Evolutionary conservation across 2,329 filamentous ascomycete genomes (phyloP).

Genomic region (Juglanconis oblonga): DNA sequence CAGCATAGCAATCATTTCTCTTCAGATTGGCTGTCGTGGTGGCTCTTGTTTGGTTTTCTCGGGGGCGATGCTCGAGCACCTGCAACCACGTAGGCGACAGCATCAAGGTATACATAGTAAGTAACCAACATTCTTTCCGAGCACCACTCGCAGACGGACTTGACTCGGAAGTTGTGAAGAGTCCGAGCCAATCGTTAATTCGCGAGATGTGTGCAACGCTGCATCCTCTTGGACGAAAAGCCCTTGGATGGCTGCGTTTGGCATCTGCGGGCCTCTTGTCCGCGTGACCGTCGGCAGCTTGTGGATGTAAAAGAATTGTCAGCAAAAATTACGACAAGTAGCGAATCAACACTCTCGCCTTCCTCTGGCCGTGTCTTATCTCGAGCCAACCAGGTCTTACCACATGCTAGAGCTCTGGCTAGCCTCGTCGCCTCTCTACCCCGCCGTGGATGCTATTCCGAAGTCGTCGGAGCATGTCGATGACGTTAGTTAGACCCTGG

Average conservation of each 20-base stretch:
- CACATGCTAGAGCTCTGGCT: background rate
- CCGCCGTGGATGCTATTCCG: background rate
- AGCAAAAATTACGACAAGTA: background rate
- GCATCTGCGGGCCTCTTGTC: background rate
- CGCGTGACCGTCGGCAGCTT: slow-evolving; percentile 2
- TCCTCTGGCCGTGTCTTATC: slow-evolving; percentile 9
- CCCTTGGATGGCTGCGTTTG: background rate
- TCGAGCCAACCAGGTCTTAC: slow-evolving; percentile 15
- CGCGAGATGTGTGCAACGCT: background rate
- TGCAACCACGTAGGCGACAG: too few species aligned
- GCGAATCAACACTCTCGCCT: slow-evolving; percentile 10
- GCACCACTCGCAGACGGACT: background rate
- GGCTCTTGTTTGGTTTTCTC: too few species aligned
- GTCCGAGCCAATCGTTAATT: background rate
- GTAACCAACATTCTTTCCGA: background rate
- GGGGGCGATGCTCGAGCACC: too few species aligned
- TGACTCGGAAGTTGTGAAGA: background rate
- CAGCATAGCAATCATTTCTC: too few species aligned
- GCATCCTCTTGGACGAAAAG: background rate
- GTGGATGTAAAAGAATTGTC: slow-evolving; percentile 14
- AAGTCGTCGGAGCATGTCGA: background rate
- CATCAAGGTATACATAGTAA: too few species aligned
- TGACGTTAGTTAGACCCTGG: background rate
- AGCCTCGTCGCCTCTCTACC: slow-evolving; percentile 9
- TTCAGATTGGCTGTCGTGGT: too few species aligned